Percentiles rank a stretch among this genome's conserved stretches.
Evolutionary conservation across 306 rosid species (phyloP).

Genomic region (Purshia tridentata): DNA sequence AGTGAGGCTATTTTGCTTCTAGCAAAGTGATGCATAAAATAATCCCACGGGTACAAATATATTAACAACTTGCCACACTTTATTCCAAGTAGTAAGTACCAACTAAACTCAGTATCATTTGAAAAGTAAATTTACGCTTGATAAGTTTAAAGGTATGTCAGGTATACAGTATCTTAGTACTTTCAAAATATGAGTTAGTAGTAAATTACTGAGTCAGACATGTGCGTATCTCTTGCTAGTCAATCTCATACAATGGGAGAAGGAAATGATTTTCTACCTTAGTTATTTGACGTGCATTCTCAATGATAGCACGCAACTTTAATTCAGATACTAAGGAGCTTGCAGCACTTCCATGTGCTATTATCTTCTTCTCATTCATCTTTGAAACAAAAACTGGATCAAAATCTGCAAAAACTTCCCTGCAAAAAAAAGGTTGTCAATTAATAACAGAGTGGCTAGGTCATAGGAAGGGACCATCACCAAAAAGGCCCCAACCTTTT

Average conservation of each 20-base stretch:
- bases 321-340: slow-evolving; percentile 63
- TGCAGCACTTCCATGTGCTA: slow-evolving; percentile 58
- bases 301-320: slow-evolving; percentile 64
- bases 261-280: slow-evolving; percentile 55
- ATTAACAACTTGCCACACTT: background rate
- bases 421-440: slow-evolving; percentile 47
- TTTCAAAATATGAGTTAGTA: background rate
- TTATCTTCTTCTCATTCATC: slow-evolving; percentile 62
- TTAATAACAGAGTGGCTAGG: slow-evolving; percentile 10
- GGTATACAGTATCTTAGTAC: background rate
- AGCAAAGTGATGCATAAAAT: slow-evolving; percentile 13
- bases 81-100: background rate
- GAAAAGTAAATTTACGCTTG: background rate
- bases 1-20: background rate
- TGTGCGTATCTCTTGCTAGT: slow-evolving; percentile 11
- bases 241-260: slow-evolving; percentile 10
- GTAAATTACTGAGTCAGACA: background rate
- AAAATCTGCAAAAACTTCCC: slow-evolving; percentile 74
- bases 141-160: background rate
- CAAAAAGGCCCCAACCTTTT: slow-evolving; percentile 5
- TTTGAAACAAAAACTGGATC: slow-evolving; percentile 64
- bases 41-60: background rate
- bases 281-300: slow-evolving; percentile 62
- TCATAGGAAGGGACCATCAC: slow-evolving; percentile 11
- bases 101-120: background rate